Evolutionary conservation across 2,329 filamentous ascomycete genomes (phyloP).

Genomic region (Pyricularia sp.): DNA sequence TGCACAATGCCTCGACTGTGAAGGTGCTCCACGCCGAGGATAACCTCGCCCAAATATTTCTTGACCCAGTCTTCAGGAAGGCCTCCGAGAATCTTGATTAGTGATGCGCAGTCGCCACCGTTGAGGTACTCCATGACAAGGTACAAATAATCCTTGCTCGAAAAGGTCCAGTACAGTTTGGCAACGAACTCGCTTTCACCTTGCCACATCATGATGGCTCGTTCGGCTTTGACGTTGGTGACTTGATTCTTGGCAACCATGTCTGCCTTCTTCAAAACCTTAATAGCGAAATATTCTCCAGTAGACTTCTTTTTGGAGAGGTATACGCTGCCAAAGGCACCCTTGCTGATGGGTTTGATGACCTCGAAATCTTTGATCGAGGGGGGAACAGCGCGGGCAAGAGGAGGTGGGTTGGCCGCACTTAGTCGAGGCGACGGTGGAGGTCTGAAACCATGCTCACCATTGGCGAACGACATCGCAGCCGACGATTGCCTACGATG

Average conservation of each 20-base stretch:
- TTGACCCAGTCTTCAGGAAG: conserved; percentile 96
- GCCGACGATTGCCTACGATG: conserved; percentile 89
- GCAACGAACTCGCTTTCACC: conserved; percentile 98
- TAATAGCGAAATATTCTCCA: conserved; percentile 97
- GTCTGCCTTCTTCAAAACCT: conserved; percentile 97
- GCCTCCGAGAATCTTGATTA: conserved; percentile 89
- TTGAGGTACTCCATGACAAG: conserved; percentile 99
- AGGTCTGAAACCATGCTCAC: conserved; percentile 41
- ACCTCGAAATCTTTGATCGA: conserved; percentile 99
- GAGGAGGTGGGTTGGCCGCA: conserved; percentile 67
- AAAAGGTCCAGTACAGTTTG: conserved; percentile 99
- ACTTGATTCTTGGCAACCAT: conserved; percentile 99
- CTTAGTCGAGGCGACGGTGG: conserved; percentile 76
- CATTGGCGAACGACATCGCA: conserved; percentile 55
- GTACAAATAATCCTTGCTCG: conserved; percentile 97
- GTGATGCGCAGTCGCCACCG: conserved; percentile 89
- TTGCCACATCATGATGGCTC: conserved; percentile 99
- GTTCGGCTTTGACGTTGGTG: conserved; percentile 96
- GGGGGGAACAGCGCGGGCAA: conserved; percentile 79
- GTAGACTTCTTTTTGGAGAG: conserved; percentile 98
- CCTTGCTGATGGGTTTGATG: conserved; percentile 98
- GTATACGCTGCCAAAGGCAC: conserved; percentile 96
- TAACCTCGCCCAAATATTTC: conserved; percentile 93
- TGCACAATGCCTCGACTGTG: conserved; percentile 94
- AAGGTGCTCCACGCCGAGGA: conserved; percentile 92